Percentiles rank a stretch among this genome's conserved stretches.
phyloP scores from a whole-genome alignment of 2,329 filamentous ascomycete species.

The Fusarium lyarnte region DNA sequence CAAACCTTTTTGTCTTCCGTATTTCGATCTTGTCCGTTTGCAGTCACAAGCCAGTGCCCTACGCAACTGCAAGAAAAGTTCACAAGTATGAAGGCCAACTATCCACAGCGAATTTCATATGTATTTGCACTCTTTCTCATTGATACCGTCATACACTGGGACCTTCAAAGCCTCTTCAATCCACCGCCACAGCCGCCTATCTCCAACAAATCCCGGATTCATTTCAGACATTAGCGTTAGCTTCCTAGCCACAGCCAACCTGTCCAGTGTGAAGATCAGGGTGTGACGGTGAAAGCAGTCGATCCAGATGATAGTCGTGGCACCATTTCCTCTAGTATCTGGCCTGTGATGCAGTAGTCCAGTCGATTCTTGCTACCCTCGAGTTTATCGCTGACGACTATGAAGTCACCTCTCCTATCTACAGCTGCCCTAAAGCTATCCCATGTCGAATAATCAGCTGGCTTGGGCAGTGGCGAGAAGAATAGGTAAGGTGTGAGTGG shows the following conservation, averaged over 20 bases:
- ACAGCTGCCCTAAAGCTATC: neutral
- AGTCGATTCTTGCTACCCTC: neutral
- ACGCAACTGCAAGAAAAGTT: no score
- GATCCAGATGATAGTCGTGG: rapidly evolving
- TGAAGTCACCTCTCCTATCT: neutral
- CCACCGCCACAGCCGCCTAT: neutral
- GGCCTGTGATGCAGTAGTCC: neutral
- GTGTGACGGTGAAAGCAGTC: neutral
- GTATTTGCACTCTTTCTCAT: rapidly evolving
- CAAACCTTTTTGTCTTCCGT: neutral
- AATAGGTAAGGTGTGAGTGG: neutral
- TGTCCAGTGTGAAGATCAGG: neutral
- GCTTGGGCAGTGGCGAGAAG: neutral
- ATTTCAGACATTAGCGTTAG: neutral
- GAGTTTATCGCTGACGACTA: rapidly evolving
- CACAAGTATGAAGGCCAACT: neutral
- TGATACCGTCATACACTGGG: rapidly evolving
- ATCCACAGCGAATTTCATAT: rapidly evolving
- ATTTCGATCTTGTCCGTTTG: neutral
- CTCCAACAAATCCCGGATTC: neutral
- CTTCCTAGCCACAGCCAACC: neutral
- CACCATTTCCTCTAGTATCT: neutral
- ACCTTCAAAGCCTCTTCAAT: neutral
- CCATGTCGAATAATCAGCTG: neutral
- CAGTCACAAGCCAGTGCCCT: neutral